Evolutionary conservation across 495 filamentous ascomycete genomes (phyloP).

Genomic region (Trichoderma asperelloides): DNA sequence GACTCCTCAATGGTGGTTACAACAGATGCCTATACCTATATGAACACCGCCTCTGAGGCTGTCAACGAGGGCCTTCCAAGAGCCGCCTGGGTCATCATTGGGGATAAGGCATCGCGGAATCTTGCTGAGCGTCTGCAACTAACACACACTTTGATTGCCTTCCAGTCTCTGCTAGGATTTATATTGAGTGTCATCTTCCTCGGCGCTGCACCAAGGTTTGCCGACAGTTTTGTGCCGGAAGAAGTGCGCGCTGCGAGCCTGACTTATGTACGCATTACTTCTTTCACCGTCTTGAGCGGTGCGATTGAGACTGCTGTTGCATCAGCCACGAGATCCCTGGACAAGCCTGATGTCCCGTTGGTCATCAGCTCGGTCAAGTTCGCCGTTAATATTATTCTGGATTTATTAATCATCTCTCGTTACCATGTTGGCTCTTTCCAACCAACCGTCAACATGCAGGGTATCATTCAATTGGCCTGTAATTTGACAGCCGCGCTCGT

Average conservation of each 20-base stretch:
- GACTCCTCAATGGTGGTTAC: constrained; percentile 57
- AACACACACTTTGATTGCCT: constrained; percentile 53
- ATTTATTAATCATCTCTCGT: constrained; percentile 59
- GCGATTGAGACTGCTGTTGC: constrained; percentile 57
- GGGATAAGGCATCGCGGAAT: constrained; percentile 49
- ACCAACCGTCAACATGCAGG: constrained; percentile 56
- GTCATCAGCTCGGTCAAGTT: constrained; percentile 58
- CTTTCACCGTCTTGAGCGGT: constrained; percentile 51
- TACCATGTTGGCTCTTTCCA: constrained; percentile 49
- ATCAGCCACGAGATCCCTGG: constrained; percentile 53
- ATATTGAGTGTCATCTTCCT: constrained; percentile 57
- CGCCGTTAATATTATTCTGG: constrained; percentile 58
- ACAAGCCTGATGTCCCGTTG: constrained; percentile 64
- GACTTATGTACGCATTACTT: constrained; percentile 57
- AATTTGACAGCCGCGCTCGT: constrained; percentile 46
- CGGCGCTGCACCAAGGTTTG: constrained; percentile 43
- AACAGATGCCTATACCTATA: constrained; percentile 52
- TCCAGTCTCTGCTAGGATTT: constrained; percentile 47
- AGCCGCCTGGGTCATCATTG: constrained; percentile 61
- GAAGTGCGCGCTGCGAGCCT: constrained; percentile 47
- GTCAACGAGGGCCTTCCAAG: constrained; percentile 68
- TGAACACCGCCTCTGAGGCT: constrained; percentile 55
- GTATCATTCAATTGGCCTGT: constrained; percentile 52
- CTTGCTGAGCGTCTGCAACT: constrained; percentile 46
- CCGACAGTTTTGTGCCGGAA: constrained; percentile 53